phyloP scores from a whole-genome alignment of 2,329 filamentous ascomycete species.

The Scedosporium apiospermum region DNA sequence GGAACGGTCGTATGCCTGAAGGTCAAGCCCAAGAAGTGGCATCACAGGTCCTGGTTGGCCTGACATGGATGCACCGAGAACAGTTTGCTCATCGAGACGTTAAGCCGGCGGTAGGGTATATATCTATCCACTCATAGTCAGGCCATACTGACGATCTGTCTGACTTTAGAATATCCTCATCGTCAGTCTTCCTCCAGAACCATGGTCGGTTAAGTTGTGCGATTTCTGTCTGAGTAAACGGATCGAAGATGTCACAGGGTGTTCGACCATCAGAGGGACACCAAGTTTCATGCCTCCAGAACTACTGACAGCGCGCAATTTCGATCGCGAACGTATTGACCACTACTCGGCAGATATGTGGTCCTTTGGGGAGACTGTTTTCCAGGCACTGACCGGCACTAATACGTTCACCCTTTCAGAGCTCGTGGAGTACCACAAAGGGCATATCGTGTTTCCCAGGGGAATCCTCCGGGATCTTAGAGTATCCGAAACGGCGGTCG shows the following conservation, averaged over 20 bases:
- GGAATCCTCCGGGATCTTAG: neutral
- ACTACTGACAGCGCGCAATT: neutral
- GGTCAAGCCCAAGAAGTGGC: neutral
- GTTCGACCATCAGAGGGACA: neutral
- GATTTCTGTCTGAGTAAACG: neutral
- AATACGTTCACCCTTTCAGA: neutral
- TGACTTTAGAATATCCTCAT: neutral
- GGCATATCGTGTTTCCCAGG: neutral
- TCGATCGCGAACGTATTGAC: neutral
- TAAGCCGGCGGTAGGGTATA: neutral
- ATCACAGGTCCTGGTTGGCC: neutral
- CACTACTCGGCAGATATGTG: neutral
- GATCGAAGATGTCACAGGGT: neutral
- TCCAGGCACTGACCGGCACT: neutral
- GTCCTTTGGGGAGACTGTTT: neutral
- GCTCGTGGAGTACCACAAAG: neutral
- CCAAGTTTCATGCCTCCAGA: neutral
- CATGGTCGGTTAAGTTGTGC: neutral
- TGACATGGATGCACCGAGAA: neutral
- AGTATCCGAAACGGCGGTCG: neutral
- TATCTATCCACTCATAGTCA: neutral
- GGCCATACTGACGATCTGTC: neutral
- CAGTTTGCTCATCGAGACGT: neutral
- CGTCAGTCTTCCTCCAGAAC: slow-evolving; percentile 3
- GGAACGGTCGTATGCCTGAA: neutral